These are phyloP conservation scores for Aegilops sharonensis DNA, from an alignment of 176 grass and related monocot species.

Conservation along the genomic window DNA sequence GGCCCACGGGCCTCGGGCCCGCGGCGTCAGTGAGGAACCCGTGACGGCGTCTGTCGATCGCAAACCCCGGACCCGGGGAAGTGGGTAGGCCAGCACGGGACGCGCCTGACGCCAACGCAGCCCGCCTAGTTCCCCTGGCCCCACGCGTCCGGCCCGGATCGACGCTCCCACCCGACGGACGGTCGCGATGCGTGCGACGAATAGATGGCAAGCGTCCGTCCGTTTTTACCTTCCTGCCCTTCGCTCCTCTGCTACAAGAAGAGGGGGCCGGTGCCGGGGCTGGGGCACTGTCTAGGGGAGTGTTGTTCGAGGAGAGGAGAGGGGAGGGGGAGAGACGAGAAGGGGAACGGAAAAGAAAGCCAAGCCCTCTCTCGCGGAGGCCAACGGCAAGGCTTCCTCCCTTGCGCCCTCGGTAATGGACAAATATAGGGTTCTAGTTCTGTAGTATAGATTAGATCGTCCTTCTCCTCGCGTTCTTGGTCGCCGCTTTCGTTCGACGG, in stretches of 20 bases:
- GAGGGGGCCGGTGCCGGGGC: neutral
- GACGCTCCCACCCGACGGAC: too few species aligned
- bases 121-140: neutral
- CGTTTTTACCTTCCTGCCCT: conserved; percentile 16
- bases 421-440: conserved; percentile 41
- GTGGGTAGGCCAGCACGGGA: conserved; percentile 12
- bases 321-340: neutral
- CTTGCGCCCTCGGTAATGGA: conserved; percentile 2
- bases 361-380: neutral
- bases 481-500: neutral
- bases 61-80: neutral
- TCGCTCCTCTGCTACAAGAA: neutral
- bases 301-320: conserved; percentile 2
- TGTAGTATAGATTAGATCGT: neutral
- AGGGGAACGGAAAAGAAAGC: neutral
- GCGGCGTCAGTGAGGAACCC: neutral
- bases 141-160: too few species aligned
- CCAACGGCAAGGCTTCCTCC: neutral
- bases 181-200: neutral
- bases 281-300: neutral
- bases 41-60: neutral
- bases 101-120: neutral
- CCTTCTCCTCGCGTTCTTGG: neutral
- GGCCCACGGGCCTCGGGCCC: neutral
- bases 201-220: neutral